Evolutionary conservation across 139 green algal species (phyloP), one percentile per base, ranked within the genome.

Genomic region (Tetraselmis striata): DNA sequence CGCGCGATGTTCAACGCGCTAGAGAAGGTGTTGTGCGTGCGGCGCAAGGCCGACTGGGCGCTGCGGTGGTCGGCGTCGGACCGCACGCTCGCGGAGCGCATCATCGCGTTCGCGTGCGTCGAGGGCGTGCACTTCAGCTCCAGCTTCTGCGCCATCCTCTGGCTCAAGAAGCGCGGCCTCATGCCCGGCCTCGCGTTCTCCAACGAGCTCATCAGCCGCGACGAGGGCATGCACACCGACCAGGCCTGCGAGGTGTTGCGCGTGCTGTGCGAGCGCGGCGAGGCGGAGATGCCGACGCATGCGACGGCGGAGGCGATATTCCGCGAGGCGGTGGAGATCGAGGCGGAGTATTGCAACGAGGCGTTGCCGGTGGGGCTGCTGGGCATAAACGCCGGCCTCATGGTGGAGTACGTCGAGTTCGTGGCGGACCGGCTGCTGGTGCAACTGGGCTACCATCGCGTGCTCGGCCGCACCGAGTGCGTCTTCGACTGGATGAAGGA

Each of bases 161-260:
- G 97, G 97, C 87, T 99, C 2, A 99, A 98, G 93, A 99, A 99
- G 95, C 92, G 97, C 26, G 92, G 94, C 26, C 87, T 99, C 30
- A 98, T 99, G 95, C 97, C 93, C 1, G 97, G 97, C 2, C 94
- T 99, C 77, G 98, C 94, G 79, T 99, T 99, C 88, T 98, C 93
- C 84, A 99, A 99, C 85, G 95, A 98, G 87, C 94, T 99, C 81
- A 99, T 99, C 88, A 94, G 86, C 29, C 89, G 97, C 0, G 97
- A 99, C 84, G 97, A 99, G 90, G 97, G 97, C 31, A 90, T 99
- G 59, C 97, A 99, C 90, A 95, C 88, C 81, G 97, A 99, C 91
- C 99, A 99, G 83, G 97, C 95, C 2, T 99, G 96, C 93, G 85
- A 96, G 81, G 89, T 99, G 18, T 99, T 99, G 90, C 18, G 11